phyloP scores from a whole-genome alignment of 345 rosid genomes.

The Melastoma malabathricum region DNA sequence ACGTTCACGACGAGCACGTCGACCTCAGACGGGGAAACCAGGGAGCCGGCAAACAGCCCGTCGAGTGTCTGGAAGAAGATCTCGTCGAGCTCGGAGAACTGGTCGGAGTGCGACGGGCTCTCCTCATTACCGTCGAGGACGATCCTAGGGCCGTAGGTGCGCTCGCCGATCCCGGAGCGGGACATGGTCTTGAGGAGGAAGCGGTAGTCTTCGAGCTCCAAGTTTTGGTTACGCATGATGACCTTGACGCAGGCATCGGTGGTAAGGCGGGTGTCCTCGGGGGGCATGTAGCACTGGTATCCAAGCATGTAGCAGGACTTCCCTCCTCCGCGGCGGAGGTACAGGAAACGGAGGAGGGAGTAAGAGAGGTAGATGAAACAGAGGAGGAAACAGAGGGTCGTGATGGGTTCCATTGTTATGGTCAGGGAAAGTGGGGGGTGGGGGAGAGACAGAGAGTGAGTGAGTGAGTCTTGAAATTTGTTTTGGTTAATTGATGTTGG shows the following conservation, averaged over 20 bases:
- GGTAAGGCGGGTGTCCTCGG: conserved; percentile 35
- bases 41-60: conserved; percentile 32
- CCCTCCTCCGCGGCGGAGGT: conserved; percentile 19
- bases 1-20: conserved; percentile 58
- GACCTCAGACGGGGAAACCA: conserved; percentile 37
- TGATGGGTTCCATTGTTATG: conserved; percentile 20
- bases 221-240: conserved; percentile 37
- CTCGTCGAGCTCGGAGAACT: conserved; percentile 40
- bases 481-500: too few species aligned
- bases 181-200: conserved; percentile 48
- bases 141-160: conserved; percentile 46
- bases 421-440: not conserved
- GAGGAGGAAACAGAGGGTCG: conserved; percentile 11
- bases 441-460: not conserved
- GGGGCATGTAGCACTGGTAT: conserved; percentile 52
- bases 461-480: too few species aligned
- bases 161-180: conserved; percentile 61
- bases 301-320: conserved; percentile 48
- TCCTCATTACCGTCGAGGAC: conserved; percentile 43
- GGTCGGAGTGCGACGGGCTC: conserved; percentile 24
- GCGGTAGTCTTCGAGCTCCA: conserved; percentile 47
- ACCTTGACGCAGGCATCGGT: conserved; percentile 29
- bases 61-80: conserved; percentile 44
- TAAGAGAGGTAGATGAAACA: conserved; percentile 16
- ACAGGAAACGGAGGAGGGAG: conserved; percentile 11